A percentile compares a stretch with the other conserved stretches of the same genome.
phyloP scores from a whole-genome alignment of 2,329 filamentous ascomycete species.

The Tolypocladium ophioglossoides region DNA sequence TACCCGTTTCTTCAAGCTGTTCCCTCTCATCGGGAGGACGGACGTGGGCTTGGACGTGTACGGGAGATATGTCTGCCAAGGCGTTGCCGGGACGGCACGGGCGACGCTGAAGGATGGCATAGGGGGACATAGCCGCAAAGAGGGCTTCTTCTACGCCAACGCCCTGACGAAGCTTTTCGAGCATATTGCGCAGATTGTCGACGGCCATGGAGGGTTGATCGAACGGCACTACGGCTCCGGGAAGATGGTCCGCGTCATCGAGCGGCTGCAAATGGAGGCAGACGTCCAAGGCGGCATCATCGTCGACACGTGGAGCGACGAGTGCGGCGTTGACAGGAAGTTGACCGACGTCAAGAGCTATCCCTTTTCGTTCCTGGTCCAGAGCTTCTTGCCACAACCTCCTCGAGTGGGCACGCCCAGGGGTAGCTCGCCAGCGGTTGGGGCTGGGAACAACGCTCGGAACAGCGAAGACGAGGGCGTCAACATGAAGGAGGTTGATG shows the following conservation, averaged over 20 bases:
- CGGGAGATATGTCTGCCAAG: slow-evolving; percentile 90
- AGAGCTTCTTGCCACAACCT: slow-evolving; percentile 75
- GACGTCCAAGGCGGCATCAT: slow-evolving; percentile 95
- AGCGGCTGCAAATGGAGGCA: slow-evolving; percentile 84
- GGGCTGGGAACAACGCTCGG: slow-evolving; percentile 41
- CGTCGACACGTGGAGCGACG: slow-evolving; percentile 90
- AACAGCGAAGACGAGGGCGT: slow-evolving; percentile 82
- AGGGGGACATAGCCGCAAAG: slow-evolving; percentile 39
- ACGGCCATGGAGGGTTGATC: slow-evolving; percentile 80
- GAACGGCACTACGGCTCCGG: slow-evolving; percentile 88
- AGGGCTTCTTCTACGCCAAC: slow-evolving; percentile 85
- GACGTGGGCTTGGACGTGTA: slow-evolving; percentile 92
- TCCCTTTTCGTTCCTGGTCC: slow-evolving; percentile 91
- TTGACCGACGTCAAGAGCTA: slow-evolving; percentile 96
- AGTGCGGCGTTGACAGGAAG: slow-evolving; percentile 71
- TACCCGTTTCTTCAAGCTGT: slow-evolving; percentile 95
- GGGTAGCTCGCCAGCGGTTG: slow-evolving; percentile 64
- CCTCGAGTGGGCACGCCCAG: slow-evolving; percentile 54
- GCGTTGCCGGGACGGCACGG: slow-evolving; percentile 76
- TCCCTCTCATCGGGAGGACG: slow-evolving; percentile 81
- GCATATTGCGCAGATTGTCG: slow-evolving; percentile 93
- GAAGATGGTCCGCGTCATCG: slow-evolving; percentile 91
- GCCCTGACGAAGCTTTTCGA: slow-evolving; percentile 88
- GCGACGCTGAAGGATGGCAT: slow-evolving; percentile 64
- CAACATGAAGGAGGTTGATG: slow-evolving; percentile 94